Conservation (phyloP, 176 grass and related monocot genomes). For the Sorghum bicolor region Sorghum_bicolor_NCBIv3 NC_012871.2:37088501-37089000, state of each 20-base stretch:
- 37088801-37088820: not conserved
- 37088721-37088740: not conserved
- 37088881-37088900: no score
- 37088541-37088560: no score
- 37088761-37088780: not conserved
- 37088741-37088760: not conserved
- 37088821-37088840: not conserved
- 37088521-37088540: not conserved
- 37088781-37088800: not conserved
- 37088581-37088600: no score
- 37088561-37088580: no score
- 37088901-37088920: no score
- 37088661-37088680: not conserved
- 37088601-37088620: no score
- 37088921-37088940: no score
- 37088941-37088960: no score
- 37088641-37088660: not conserved
- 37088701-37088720: not conserved
- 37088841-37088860: not conserved
- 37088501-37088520: not conserved
- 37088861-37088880: not conserved
- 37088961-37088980: no score
- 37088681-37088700: not conserved
- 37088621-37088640: no score
- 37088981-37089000: no score